Percentiles rank a stretch among this genome's conserved stretches.
These are phyloP conservation scores for Solanum raphanifolium DNA, from an alignment of 257 asterid species.

Conservation along the genomic window DNA sequence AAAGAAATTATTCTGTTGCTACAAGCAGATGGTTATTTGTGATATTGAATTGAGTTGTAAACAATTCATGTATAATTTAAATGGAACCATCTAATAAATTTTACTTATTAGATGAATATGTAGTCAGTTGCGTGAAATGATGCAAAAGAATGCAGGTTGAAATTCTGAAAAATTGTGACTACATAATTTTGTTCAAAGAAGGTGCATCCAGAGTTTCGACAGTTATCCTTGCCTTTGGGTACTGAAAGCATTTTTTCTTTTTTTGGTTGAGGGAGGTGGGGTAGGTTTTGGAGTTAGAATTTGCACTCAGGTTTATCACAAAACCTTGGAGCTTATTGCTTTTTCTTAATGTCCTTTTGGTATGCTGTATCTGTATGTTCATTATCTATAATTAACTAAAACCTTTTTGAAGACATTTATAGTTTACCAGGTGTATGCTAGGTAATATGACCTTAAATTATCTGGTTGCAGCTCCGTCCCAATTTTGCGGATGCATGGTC, in stretches of 20 bases:
- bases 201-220: not conserved
- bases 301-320: not conserved
- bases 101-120: not conserved
- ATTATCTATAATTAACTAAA: not conserved
- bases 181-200: not conserved
- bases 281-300: not conserved
- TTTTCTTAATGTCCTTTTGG: not conserved
- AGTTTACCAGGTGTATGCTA: not conserved
- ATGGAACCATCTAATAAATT: not conserved
- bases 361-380: not conserved
- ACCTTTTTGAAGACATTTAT: not conserved
- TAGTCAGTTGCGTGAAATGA: not conserved
- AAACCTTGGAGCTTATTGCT: not conserved
- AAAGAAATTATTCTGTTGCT: not conserved
- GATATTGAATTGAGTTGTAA: not conserved
- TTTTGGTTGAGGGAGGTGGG: not conserved
- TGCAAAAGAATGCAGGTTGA: not conserved
- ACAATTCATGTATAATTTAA: not conserved
- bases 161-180: not conserved
- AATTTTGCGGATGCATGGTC: conserved; percentile 99
- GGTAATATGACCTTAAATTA: not conserved
- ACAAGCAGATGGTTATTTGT: not conserved
- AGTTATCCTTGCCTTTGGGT: not conserved
- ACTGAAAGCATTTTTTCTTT: not conserved
- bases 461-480: conserved; percentile 85